phyloP scores from a whole-genome alignment of 768 basidiomycete genomes.

The Kwoniella botswanensis region DNA sequence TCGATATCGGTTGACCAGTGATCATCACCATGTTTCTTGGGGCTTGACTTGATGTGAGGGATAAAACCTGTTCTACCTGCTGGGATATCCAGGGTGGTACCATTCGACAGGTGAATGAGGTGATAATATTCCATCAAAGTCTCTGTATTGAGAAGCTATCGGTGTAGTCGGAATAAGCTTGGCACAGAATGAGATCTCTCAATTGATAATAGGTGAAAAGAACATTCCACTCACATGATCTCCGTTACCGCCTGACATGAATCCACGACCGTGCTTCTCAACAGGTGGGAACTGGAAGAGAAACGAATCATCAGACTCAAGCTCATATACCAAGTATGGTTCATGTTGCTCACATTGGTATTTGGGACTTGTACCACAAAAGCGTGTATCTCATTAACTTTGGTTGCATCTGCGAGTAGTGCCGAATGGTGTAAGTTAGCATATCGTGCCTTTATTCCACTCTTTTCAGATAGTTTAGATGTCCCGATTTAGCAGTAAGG shows the following conservation, averaged over 20 bases:
- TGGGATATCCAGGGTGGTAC: slow-evolving; percentile 33
- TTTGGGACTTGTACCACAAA: slow-evolving; percentile 36
- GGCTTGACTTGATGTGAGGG: neutral
- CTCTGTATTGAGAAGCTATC: slow-evolving; percentile 29
- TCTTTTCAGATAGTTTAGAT: no score
- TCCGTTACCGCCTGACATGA: slow-evolving; percentile 5
- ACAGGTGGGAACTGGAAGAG: slow-evolving; percentile 34
- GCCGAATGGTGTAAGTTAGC: no score
- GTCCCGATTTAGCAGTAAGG: neutral
- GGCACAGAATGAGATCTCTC: neutral
- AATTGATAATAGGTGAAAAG: neutral
- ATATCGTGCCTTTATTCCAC: no score
- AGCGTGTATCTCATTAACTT: slow-evolving; percentile 16
- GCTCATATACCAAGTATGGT: neutral
- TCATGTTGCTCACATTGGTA: slow-evolving; percentile 31
- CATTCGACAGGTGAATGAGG: slow-evolving; percentile 24
- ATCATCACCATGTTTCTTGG: neutral
- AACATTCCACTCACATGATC: slow-evolving; percentile 13
- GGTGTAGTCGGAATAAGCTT: neutral
- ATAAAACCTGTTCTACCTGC: slow-evolving; percentile 34
- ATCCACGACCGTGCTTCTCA: neutral
- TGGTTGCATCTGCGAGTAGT: neutral
- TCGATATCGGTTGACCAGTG: neutral
- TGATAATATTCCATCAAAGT: slow-evolving; percentile 33
- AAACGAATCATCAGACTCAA: neutral